These are phyloP conservation scores for Trichoderma atroviride DNA, from an alignment of 2,329 filamentous ascomycete species.

Conservation along the genomic window DNA sequence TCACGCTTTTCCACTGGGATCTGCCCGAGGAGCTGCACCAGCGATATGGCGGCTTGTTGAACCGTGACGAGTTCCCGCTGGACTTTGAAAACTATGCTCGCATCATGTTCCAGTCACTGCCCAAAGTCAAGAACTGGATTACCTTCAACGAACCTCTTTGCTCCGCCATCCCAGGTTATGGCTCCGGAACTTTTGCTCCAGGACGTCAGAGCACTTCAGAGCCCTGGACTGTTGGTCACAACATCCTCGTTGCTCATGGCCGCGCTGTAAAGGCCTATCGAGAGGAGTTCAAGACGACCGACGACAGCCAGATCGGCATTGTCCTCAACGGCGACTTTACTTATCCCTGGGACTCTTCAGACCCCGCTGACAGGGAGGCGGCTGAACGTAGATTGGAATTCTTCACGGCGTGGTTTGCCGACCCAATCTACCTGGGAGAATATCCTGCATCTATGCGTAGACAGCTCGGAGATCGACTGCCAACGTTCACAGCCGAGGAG, in stretches of 20 bases:
- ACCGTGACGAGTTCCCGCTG: constrained; percentile 78
- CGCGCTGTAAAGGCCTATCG: constrained; percentile 80
- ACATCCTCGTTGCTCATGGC: constrained; percentile 76
- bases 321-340: constrained; percentile 84
- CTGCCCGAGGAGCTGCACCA: constrained; percentile 76
- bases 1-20: constrained; percentile 90
- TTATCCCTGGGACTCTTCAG: constrained; percentile 79
- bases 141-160: constrained; percentile 93
- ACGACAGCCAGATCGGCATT: constrained; percentile 81
- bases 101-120: constrained; percentile 72
- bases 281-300: constrained; percentile 73
- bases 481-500: constrained; percentile 73
- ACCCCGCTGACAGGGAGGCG: constrained; percentile 74
- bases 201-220: constrained; percentile 77
- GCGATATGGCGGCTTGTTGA: constrained; percentile 79
- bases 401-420: constrained; percentile 84
- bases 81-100: constrained; percentile 81
- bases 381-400: constrained; percentile 83
- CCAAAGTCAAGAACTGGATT: constrained; percentile 84
- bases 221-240: constrained; percentile 83
- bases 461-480: constrained; percentile 78
- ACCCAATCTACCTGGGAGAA: constrained; percentile 81
- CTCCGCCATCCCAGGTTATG: constrained; percentile 78
- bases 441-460: constrained; percentile 83
- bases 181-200: constrained; percentile 75